phyloP scores from a whole-genome alignment of 2,329 filamentous ascomycete genomes.

The Lachnellula arida region DNA sequence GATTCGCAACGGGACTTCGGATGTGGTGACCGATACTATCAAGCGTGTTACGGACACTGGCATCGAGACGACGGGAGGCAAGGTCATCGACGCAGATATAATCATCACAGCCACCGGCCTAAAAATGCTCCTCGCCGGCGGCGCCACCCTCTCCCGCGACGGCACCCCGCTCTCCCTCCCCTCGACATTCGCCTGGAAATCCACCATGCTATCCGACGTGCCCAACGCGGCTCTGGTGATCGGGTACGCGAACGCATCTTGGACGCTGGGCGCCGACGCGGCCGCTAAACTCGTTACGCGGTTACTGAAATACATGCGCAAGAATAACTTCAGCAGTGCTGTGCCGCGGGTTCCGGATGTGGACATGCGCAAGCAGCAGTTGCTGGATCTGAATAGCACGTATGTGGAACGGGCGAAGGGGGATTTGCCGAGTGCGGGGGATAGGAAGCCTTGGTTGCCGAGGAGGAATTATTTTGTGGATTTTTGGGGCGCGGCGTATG shows the following conservation, averaged over 20 bases:
- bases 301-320: constrained; percentile 29
- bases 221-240: constrained; percentile 59
- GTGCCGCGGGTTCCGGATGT: constrained; percentile 12
- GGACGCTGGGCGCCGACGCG: constrained; percentile 60
- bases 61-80: constrained; percentile 31
- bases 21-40: constrained; percentile 50
- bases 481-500: constrained; percentile 26
- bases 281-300: constrained; percentile 24
- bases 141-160: constrained; percentile 50
- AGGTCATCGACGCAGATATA: constrained; percentile 53
- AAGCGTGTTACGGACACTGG: constrained; percentile 46
- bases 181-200: constrained; percentile 57
- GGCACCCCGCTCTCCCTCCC: constrained; percentile 43
- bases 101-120: constrained; percentile 68
- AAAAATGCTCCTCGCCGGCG: constrained; percentile 53
- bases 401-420: constrained; percentile 14
- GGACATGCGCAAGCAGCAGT: background rate
- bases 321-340: constrained; percentile 9
- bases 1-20: constrained; percentile 40
- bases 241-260: constrained; percentile 62
- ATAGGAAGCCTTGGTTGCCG: constrained; percentile 25
- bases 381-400: constrained; percentile 14
- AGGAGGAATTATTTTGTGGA: constrained; percentile 30
- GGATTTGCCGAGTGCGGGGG: constrained; percentile 16
- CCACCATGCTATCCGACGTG: constrained; percentile 60